Evolutionary conservation across 2,329 filamentous ascomycete genomes (phyloP).

Genomic region (Colletotrichum sojae): DNA sequence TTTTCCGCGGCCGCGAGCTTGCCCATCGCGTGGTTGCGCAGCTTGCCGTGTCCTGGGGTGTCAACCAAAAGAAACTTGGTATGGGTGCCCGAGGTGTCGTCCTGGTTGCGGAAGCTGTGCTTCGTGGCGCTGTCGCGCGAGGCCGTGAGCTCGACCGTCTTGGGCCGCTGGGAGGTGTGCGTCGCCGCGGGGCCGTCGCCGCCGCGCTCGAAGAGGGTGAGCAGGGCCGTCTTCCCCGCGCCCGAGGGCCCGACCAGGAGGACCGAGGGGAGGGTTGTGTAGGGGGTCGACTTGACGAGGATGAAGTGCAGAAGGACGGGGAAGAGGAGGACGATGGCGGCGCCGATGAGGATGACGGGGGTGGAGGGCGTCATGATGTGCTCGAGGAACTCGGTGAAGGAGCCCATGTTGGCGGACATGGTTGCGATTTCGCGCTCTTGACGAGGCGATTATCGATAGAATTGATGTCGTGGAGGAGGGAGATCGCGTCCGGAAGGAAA

Average conservation of each 20-base stretch:
- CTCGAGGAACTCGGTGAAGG: slow-evolving; percentile 60
- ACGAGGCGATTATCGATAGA: not conserved
- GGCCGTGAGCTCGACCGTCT: slow-evolving; percentile 69
- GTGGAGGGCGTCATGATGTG: slow-evolving; percentile 72
- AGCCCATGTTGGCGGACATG: slow-evolving; percentile 52
- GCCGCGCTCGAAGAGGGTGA: slow-evolving; percentile 79
- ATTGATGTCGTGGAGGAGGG: not conserved
- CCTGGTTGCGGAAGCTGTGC: slow-evolving; percentile 61
- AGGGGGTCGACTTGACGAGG: slow-evolving; percentile 77
- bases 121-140: slow-evolving; percentile 60
- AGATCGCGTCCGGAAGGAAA: not conserved
- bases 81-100: slow-evolving; percentile 60
- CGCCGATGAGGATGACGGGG: slow-evolving; percentile 75
- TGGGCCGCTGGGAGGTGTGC: slow-evolving; percentile 68
- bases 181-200: slow-evolving; percentile 56
- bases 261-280: slow-evolving; percentile 80
- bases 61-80: slow-evolving; percentile 85
- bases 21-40: slow-evolving; percentile 78
- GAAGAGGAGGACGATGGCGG: slow-evolving; percentile 78
- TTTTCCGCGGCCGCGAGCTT: slow-evolving; percentile 57
- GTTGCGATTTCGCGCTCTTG: not conserved
- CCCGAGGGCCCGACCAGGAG: slow-evolving; percentile 86
- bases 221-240: slow-evolving; percentile 88
- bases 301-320: slow-evolving; percentile 84
- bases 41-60: slow-evolving; percentile 95